Percentiles rank a stretch among this genome's conserved stretches.
These are phyloP conservation scores for Sarocladium brachiariae DNA, from an alignment of 2,329 filamentous ascomycete species.

Conservation along the genomic window DNA sequence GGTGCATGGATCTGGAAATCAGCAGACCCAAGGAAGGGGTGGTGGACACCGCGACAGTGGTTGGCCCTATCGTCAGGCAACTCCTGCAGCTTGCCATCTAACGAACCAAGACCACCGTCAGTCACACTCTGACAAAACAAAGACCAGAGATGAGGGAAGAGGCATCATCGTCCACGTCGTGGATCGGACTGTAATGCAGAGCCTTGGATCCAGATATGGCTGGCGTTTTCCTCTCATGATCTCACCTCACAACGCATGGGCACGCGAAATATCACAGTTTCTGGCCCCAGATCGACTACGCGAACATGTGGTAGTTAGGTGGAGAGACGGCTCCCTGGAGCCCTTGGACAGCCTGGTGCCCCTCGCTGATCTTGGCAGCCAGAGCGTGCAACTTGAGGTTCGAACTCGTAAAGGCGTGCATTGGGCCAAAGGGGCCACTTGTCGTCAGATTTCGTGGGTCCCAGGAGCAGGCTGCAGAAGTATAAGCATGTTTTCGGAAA, in stretches of 20 bases:
- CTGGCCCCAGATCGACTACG: constrained; percentile 18
- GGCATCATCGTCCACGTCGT: not conserved
- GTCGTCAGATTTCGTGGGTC: not conserved
- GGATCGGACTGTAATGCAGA: not conserved
- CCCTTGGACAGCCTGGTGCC: constrained; percentile 16
- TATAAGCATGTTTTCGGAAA: too few relatives aligned
- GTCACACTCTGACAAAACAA: not conserved
- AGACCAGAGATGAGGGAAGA: not conserved
- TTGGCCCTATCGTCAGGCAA: too few relatives aligned
- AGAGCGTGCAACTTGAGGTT: constrained; percentile 18
- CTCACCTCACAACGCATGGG: not conserved
- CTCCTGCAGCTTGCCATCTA: too few relatives aligned
- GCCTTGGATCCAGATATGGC: not conserved
- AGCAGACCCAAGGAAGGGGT: too few relatives aligned
- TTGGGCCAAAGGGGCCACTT: constrained; percentile 12
- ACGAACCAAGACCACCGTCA: too few relatives aligned
- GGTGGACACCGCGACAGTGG: too few relatives aligned
- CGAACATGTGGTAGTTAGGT: constrained; percentile 22
- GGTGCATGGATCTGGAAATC: too few relatives aligned
- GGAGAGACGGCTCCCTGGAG: constrained; percentile 20
- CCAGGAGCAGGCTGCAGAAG: too few relatives aligned
- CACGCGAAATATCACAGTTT: constrained; percentile 8
- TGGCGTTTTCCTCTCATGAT: not conserved
- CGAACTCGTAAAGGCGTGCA: constrained; percentile 18
- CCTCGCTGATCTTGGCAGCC: constrained; percentile 16